Evolutionary conservation across 2,329 filamentous ascomycete genomes (phyloP).

Genomic region (Xylaria sp.): DNA sequence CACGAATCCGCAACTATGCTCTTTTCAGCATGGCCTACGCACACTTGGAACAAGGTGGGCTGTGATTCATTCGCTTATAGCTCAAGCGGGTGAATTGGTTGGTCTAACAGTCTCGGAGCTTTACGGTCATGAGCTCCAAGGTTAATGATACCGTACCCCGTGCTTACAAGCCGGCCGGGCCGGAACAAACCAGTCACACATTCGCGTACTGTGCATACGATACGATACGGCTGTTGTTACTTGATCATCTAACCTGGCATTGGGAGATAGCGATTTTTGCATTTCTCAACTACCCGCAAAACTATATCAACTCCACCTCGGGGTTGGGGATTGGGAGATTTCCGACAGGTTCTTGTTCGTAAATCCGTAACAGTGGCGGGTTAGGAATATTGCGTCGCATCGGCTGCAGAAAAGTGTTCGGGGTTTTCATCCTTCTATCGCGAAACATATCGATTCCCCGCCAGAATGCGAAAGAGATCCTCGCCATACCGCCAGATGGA

Average conservation of each 20-base stretch:
- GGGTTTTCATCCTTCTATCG: neutral
- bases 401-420: neutral
- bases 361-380: slow-evolving; percentile 7
- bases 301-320: neutral
- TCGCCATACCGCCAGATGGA: slow-evolving; percentile 10
- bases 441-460: slow-evolving; percentile 18
- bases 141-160: slow-evolving; percentile 27
- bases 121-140: slow-evolving; percentile 30
- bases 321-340: neutral
- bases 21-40: slow-evolving; percentile 25
- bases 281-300: slow-evolving; percentile 1
- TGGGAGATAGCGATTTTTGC: neutral
- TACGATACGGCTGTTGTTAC: neutral
- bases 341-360: neutral
- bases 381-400: neutral
- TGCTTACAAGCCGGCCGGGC: slow-evolving; percentile 27
- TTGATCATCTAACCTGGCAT: neutral
- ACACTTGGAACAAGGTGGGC: slow-evolving; percentile 20
- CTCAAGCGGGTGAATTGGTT: slow-evolving; percentile 17
- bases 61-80: slow-evolving; percentile 20
- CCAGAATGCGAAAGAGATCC: neutral
- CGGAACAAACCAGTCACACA: slow-evolving; percentile 26
- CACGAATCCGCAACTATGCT: slow-evolving; percentile 30
- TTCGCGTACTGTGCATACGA: slow-evolving; percentile 3
- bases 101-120: slow-evolving; percentile 30